Conservation (phyloP, 2,329 filamentous ascomycete genomes). For the Stemphylium vesicarium region DNA sequence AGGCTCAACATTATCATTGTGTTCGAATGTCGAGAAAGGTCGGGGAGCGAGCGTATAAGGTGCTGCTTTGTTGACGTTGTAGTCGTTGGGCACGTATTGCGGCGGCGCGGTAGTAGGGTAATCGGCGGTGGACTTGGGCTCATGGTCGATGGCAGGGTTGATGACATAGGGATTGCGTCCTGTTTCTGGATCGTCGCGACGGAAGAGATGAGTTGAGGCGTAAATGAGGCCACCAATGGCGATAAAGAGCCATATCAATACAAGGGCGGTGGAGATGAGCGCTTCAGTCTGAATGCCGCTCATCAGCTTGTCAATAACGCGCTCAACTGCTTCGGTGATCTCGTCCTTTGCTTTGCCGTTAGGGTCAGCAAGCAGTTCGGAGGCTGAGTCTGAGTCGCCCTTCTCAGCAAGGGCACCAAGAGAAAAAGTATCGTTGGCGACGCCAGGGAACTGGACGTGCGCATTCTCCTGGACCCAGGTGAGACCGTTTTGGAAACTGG, state of each 20-base stretch:
- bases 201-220: conserved; percentile 66
- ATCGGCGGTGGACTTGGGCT: conserved; percentile 28
- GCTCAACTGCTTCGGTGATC: conserved; percentile 75
- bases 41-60: conserved; percentile 55
- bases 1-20: conserved; percentile 33
- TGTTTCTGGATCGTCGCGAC: conserved; percentile 55
- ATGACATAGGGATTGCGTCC: conserved; percentile 38
- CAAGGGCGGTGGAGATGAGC: conserved; percentile 75
- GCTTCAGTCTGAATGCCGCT: conserved; percentile 76
- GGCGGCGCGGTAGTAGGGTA: conserved; percentile 47
- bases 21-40: conserved; percentile 52
- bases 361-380: conserved; percentile 78
- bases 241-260: conserved; percentile 79
- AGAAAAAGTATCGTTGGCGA: conserved; percentile 83
- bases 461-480: conserved; percentile 93
- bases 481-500: conserved; percentile 82
- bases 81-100: conserved; percentile 51
- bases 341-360: conserved; percentile 77
- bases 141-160: conserved; percentile 35
- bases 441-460: conserved; percentile 77
- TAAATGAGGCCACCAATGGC: conserved; percentile 76
- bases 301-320: conserved; percentile 71
- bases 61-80: conserved; percentile 53
- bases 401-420: conserved; percentile 70
- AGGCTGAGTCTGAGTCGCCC: conserved; percentile 60